Base-by-base conservation (phyloP, 2,329 filamentous ascomycete species). In the Ophiocordyceps camponoti-floridani region DNA sequence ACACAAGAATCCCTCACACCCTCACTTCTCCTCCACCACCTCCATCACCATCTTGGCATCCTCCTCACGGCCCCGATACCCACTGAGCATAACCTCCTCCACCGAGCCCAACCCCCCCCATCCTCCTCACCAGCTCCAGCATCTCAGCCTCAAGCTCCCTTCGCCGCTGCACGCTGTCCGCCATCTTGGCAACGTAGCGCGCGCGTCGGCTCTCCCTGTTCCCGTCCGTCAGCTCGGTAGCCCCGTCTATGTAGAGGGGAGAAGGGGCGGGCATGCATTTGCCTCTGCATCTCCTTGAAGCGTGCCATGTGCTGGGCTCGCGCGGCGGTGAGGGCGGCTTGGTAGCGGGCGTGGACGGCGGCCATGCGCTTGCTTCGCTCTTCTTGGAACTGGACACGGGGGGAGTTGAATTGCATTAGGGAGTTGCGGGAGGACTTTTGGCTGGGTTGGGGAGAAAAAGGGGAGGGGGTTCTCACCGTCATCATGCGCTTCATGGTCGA, bases 121-220 rank as follows among this genome's bases (percentile, higher is more conserved):
- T 43, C 23, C 48, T 49, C 14, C 28, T 40, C 6, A 54, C 49
- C 26, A 58, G 44, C n/a, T 52, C 46, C 31, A 47, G 45, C 54
- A 61, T 60, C 40, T 47, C 48, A 1, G 35, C 42, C 45, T 62
- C 57, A 11, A 61, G 55, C 1, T 50, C 46, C 40, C 42, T 50
- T 44, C 54, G 53, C 38, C 48, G 50, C 45, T 60, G 51, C 4
- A 48, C 37, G 16, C 52, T 43, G 6, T 54, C 45, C n/a, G 53
- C 12, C 73, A 79, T 64, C 75, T 69, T 41, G 7, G 19, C 18
- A 14, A 41, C 27, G 30, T 27, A 19, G 2, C 28, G 12, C 16
- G 35, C 42, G 4, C 45, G 45, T 2, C 28, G 26, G 30, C 18
- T n/a, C 38, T 27, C 23, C 42, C 45, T 46, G 11, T 4, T 4